phyloP scores from a whole-genome alignment of 257 asterid genomes.

The Coffea canephora region DNA sequence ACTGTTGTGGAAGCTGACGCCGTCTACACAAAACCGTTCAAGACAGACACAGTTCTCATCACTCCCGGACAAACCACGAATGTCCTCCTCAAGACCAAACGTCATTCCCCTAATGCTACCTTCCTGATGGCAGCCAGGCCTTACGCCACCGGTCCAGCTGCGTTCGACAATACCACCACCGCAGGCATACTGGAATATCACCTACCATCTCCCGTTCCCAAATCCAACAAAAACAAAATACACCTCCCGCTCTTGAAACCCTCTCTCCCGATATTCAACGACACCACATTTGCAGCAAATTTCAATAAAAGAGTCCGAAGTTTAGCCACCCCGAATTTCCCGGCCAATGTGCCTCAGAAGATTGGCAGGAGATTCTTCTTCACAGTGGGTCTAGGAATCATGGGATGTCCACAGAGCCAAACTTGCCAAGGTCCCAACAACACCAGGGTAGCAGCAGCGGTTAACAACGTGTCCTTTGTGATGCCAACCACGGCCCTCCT shows the following conservation, averaged over 20 bases:
- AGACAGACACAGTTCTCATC: conserved; percentile 37
- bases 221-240: conserved; percentile 3
- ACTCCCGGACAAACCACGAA: conserved; percentile 73
- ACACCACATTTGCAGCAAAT: conserved; percentile 35
- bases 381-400: conserved; percentile 63
- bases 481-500: conserved; percentile 53
- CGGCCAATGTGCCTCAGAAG: conserved; percentile 48
- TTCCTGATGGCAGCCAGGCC: conserved; percentile 56
- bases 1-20: conserved; percentile 66
- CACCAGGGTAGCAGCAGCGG: conserved; percentile 44
- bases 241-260: conserved; percentile 31
- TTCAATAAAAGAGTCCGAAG: conserved; percentile 41
- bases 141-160: conserved; percentile 51
- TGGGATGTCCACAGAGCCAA: conserved; percentile 37
- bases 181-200: conserved; percentile 47
- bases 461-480: conserved; percentile 58
- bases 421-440: conserved; percentile 64
- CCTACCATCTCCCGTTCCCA: conserved; percentile 12
- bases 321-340: conserved; percentile 37
- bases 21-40: conserved; percentile 57
- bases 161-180: conserved; percentile 59
- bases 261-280: conserved; percentile 31
- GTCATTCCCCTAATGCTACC: conserved; percentile 39
- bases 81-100: conserved; percentile 43
- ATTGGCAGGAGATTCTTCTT: conserved; percentile 50